These are phyloP conservation scores for Aphanomyces stellatus DNA, from an alignment of 352 stramenopile species.

Conservation along the genomic window DNA sequence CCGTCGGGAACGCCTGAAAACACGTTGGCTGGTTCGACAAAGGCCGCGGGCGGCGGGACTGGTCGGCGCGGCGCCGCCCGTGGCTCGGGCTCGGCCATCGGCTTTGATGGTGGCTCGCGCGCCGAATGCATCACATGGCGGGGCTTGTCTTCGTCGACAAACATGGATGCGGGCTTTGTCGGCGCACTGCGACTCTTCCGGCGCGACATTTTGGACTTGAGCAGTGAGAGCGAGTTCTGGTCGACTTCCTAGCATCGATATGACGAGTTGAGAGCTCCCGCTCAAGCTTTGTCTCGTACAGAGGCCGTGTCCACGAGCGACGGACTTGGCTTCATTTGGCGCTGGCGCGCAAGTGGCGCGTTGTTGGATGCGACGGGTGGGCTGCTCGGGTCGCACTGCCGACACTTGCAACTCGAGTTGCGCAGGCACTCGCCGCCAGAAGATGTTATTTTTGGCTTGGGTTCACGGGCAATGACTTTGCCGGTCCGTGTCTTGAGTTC, in stretches of 20 bases:
- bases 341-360: conserved; percentile 26
- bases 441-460: conserved; percentile 22
- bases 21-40: conserved; percentile 1
- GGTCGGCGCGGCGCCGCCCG: neutral
- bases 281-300: too few species aligned
- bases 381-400: conserved; percentile 40
- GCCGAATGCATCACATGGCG: conserved; percentile 24
- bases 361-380: conserved; percentile 1
- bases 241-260: neutral
- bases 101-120: neutral
- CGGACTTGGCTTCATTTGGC: conserved; percentile 30
- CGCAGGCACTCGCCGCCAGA: conserved; percentile 40
- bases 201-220: conserved; percentile 77
- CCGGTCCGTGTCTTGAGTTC: conserved; percentile 74
- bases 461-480: conserved; percentile 44
- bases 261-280: conserved; percentile 24
- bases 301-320: conserved; percentile 25
- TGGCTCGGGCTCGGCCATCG: neutral
- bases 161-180: conserved; percentile 58
- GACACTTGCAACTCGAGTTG: conserved; percentile 61
- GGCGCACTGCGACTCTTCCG: conserved; percentile 59
- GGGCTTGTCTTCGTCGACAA: conserved; percentile 41
- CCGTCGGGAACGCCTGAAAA: conserved; percentile 14
- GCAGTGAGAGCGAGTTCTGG: conserved; percentile 58
- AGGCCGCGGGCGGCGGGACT: neutral